Evolutionary conservation across 176 grass and related monocot species (phyloP).

Genomic region (Miscanthus lutarioriparius): DNA sequence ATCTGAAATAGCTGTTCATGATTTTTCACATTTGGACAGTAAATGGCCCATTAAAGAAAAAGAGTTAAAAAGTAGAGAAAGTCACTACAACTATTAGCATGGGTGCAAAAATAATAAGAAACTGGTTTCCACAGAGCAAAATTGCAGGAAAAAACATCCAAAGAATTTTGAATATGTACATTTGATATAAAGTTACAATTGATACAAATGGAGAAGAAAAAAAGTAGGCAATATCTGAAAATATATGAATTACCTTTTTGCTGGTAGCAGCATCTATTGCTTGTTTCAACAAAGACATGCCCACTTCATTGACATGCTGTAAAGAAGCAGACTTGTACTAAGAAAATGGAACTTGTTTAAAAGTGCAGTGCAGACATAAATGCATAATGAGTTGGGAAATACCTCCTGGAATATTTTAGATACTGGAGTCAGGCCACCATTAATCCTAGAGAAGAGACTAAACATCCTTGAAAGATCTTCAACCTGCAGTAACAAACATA

Average conservation of each 20-base stretch:
- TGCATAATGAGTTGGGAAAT: neutral
- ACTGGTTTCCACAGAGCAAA: neutral
- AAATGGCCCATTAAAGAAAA: neutral
- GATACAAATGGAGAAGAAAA: neutral
- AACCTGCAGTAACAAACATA: constrained; percentile 32
- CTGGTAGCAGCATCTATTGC: constrained; percentile 56
- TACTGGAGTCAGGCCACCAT: constrained; percentile 47
- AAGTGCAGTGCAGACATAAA: neutral
- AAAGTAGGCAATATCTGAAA: neutral
- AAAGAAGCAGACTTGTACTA: neutral
- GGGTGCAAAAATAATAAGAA: neutral
- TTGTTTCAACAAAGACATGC: constrained; percentile 62
- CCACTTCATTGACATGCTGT: constrained; percentile 72
- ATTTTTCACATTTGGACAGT: neutral
- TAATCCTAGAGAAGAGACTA: constrained; percentile 71
- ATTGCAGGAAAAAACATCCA: neutral
- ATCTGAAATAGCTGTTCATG: neutral
- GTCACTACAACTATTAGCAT: neutral
- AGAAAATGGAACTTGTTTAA: neutral
- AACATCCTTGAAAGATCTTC: constrained; percentile 80
- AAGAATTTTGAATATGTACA: neutral
- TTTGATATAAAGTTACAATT: neutral
- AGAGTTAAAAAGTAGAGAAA: neutral
- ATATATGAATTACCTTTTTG: constrained; percentile 48
- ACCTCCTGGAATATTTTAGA: constrained; percentile 72